Evolutionary conservation across 2,329 filamentous ascomycete species (phyloP).

Genomic region (Monosporascus cannonballus): DNA sequence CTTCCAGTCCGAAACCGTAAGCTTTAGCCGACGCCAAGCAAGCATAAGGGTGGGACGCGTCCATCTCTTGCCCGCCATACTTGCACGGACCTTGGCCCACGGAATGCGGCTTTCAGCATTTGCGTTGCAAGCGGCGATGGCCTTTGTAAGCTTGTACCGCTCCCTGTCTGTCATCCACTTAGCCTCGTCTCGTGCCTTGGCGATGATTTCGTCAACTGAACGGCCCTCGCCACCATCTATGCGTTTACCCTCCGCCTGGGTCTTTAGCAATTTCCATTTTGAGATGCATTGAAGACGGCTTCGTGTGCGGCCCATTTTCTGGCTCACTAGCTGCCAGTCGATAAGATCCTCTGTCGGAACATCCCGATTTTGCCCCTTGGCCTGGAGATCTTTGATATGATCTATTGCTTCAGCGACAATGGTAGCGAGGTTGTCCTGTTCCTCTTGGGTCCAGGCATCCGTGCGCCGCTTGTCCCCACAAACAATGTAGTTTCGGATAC

Average conservation of each 20-base stretch:
- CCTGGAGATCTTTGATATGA: slow-evolving; percentile 35
- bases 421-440: slow-evolving; percentile 48
- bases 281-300: slow-evolving; percentile 61
- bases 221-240: slow-evolving; percentile 15
- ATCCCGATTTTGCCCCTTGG: slow-evolving; percentile 24
- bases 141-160: slow-evolving; percentile 19
- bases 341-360: slow-evolving; percentile 47
- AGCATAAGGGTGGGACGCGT: slow-evolving; percentile 20
- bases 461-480: slow-evolving; percentile 47
- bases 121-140: slow-evolving; percentile 14
- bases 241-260: slow-evolving; percentile 12
- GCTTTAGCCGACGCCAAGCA: slow-evolving; percentile 23
- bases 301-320: slow-evolving; percentile 54
- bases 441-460: slow-evolving; percentile 53
- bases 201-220: slow-evolving; percentile 18
- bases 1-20: slow-evolving; percentile 15
- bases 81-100: slow-evolving; percentile 19
- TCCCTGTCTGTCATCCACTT: slow-evolving; percentile 17
- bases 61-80: slow-evolving; percentile 11
- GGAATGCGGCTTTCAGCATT: slow-evolving; percentile 23
- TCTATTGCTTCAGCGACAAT: slow-evolving; percentile 48
- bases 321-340: slow-evolving; percentile 60
- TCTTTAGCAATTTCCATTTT: slow-evolving; percentile 55
- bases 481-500: slow-evolving; percentile 62
- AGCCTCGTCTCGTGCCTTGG: slow-evolving; percentile 21